These are phyloP conservation scores for Thalassiosira exigua DNA, from an alignment of 352 stramenopile species.

Conservation along the genomic window DNA sequence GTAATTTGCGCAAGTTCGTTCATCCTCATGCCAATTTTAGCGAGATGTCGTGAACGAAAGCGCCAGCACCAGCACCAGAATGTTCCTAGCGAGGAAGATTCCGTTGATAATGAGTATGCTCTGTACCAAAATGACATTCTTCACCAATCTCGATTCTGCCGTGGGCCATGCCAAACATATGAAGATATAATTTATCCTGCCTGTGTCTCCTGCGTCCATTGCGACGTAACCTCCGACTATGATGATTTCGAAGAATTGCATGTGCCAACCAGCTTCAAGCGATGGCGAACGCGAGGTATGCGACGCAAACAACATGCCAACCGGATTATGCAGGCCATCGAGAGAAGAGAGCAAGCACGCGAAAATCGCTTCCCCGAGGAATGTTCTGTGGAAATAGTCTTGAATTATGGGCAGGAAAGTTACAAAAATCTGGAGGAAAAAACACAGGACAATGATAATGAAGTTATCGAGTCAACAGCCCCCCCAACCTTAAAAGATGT, in stretches of 20 bases:
- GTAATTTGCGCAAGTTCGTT: slow-evolving; percentile 34
- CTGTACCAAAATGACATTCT: background rate
- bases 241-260: background rate
- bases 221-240: background rate
- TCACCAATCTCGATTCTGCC: no score
- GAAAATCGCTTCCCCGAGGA: background rate
- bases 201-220: no score
- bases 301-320: no score
- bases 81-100: background rate
- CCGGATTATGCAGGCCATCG: slow-evolving; percentile 7
- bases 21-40: slow-evolving; percentile 23
- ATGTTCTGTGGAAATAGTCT: background rate
- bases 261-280: slow-evolving; percentile 13
- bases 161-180: no score
- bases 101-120: background rate
- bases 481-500: background rate
- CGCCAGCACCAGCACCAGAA: background rate
- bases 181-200: no score
- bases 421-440: background rate
- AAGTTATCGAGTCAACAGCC: background rate
- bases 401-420: background rate
- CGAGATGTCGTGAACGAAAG: no score
- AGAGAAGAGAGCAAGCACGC: slow-evolving; percentile 11
- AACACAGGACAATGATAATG: background rate
- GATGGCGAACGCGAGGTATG: background rate